Percentiles rank a stretch among this genome's conserved stretches.
phyloP scores from a whole-genome alignment of 164 flowering plant genomes.

The Protea cynaroides region DNA sequence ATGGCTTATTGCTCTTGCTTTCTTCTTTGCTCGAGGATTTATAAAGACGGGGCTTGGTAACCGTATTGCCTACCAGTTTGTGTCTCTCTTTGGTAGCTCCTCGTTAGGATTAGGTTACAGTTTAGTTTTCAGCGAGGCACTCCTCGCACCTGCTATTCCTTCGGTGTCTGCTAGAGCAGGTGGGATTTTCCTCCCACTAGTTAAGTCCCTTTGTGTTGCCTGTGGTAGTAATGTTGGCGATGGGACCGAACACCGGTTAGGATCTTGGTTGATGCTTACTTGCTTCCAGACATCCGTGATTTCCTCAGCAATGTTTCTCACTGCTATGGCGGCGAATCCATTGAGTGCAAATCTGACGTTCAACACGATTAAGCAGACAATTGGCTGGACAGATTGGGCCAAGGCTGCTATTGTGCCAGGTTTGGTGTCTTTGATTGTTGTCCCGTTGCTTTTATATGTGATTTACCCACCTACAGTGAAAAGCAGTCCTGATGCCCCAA shows the following conservation, averaged over 20 bases:
- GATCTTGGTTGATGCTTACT: constrained; percentile 51
- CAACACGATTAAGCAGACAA: constrained; percentile 32
- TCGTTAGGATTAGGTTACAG: constrained; percentile 27
- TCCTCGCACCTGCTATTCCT: constrained; percentile 25
- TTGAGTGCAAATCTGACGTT: constrained; percentile 37
- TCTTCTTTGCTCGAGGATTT: constrained; percentile 22
- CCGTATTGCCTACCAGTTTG: constrained; percentile 22
- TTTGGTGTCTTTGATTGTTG: constrained; percentile 68
- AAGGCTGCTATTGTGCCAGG: constrained; percentile 89
- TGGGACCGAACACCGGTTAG: constrained; percentile 42
- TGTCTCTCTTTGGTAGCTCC: constrained; percentile 18
- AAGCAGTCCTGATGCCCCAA: constrained; percentile 88
- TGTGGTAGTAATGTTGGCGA: constrained; percentile 49
- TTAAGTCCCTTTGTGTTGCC: constrained; percentile 34
- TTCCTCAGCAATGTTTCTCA: constrained; percentile 50
- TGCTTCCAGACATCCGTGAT: constrained; percentile 52
- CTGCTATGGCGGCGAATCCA: constrained; percentile 59
- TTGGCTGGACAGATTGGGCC: constrained; percentile 91
- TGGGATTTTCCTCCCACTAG: constrained; percentile 19
- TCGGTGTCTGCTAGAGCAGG: constrained; percentile 31
- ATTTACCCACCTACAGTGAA: constrained; percentile 81
- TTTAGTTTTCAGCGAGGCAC: constrained; percentile 22
- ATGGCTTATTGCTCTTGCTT: constrained; percentile 6
- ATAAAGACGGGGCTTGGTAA: constrained; percentile 31
- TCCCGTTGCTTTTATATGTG: constrained; percentile 67